These are phyloP conservation scores for Fusarium caatingaense DNA, from an alignment of 2,329 filamentous ascomycete genomes.

Conservation along the genomic window DNA sequence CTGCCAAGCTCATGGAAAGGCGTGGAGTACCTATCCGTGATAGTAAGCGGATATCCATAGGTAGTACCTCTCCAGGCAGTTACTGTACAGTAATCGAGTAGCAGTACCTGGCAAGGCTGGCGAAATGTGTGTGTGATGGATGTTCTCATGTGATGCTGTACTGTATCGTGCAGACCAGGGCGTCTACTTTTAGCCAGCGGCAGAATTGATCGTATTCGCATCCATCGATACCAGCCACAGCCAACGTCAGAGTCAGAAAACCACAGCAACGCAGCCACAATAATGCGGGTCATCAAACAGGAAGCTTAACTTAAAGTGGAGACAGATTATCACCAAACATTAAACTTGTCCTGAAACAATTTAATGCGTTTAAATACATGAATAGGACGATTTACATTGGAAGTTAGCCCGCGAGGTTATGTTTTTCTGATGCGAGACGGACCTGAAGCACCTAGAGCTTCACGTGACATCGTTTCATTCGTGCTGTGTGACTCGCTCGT, in stretches of 20 bases:
- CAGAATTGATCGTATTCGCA: conserved; percentile 1
- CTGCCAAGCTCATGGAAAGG: background rate
- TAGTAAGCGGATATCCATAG: background rate
- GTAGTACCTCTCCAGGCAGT: background rate
- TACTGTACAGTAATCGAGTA: background rate
- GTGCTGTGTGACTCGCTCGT: background rate
- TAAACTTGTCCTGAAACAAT: background rate
- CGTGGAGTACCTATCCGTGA: background rate
- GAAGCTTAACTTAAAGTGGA: background rate
- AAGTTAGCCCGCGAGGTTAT: background rate
- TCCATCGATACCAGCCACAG: background rate
- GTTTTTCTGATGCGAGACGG: background rate
- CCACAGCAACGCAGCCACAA: background rate
- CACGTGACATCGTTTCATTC: background rate
- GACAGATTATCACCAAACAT: background rate
- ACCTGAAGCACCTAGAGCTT: too few species aligned
- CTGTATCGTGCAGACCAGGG: background rate
- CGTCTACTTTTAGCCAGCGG: background rate
- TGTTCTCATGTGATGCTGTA: background rate
- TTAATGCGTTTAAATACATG: background rate
- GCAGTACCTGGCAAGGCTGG: background rate
- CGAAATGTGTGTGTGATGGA: background rate
- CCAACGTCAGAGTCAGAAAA: background rate
- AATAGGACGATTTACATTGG: background rate
- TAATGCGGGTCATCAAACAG: background rate